Base-by-base conservation (phyloP, 1,284 basidiomycete genomes). In the Austroboletus novae-zelandiae region DNA sequence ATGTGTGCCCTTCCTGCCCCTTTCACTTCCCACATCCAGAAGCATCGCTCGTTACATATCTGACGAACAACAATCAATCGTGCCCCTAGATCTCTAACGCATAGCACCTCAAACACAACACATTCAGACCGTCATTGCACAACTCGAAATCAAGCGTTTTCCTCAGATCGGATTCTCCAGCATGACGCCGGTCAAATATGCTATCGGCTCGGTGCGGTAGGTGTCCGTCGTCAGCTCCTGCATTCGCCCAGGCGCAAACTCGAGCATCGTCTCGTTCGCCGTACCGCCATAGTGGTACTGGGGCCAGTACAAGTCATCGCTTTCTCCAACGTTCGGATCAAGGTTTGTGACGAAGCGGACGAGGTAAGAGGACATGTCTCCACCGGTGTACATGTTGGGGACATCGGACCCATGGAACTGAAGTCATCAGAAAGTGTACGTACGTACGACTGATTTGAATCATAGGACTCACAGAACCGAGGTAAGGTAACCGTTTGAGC, bases 221-320 rank as follows among this genome's bases (percentile, higher is more conserved):
- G 40, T 29, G 40, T 40, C 40, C 11, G 40, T 40, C 40, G 25
- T 17, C 25, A 40, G 7, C 40, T 9, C 9, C 40, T 25, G 40
- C 18, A 6, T 37, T 40, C 7, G 23, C 15, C 25, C 14, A 13
- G 27, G 17, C 25, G 68, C 56, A 60, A 81, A 75, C 4, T 74
- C 72, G 40, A 82, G 54, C 40, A 80, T 60, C 35, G 71, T 67
- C 6, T 73, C 73, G 15, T 66, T 61, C 0, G 51, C 44, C 1
- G 64, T 10, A 5, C 10, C 37, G 7, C 20, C 54, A 3, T 70
- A 23, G 11, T 45, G 67, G 51, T 80, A 83, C 35, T 70, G 64
- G 1, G 82, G 81, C 81, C 81, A 83, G 7, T 62, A 57, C 41
- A 71, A 59, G 10, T 66, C 64, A 0, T 56, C 58, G n/a, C 54